Evolutionary conservation across 768 basidiomycete genomes (phyloP), one percentile per base, ranked within the genome.

Genomic region (Auricularia cornea): DNA sequence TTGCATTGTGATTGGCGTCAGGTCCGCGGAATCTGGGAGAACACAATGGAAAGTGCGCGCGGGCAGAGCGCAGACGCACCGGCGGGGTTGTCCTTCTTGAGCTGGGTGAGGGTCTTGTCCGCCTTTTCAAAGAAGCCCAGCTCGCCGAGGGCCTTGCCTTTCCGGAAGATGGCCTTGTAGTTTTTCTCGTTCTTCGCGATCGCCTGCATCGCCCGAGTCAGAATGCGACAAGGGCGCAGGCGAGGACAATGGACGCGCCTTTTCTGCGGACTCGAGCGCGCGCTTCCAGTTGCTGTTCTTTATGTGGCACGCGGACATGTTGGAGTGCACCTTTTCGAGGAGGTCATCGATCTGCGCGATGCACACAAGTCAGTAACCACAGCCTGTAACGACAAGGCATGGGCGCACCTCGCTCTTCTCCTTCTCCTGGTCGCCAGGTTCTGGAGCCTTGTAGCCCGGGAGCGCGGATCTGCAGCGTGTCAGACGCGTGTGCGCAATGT

Each of bases 271-370:
- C 67, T 93, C 89, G 60, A 83, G 71, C 0, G 86, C 88, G 16
- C 92, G 84, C 69, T 84, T 83, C 88, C 88, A 94, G 70, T 91
- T 94, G 57, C 79, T 78, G 59, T 84, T 84, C 74, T 90, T 92
- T 69, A 93, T 75, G 71, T 93, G 89, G 67, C 90, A 91, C 4
- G 89, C 90, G 2, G 87, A 84, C 88, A 90, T 89, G 63, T 94
- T 94, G 3, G 89, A 83, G 66, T 93, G 90, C 56, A 92, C 84
- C 76, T 89, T 93, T 74, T 90, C 90, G 23, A 90, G 72, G 41
- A 92, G 79, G 11, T 85, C 77, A 71, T 93, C 92, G 23, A 85
- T 80, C 91, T 93, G 59, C 30, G 29, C 31, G n/a, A 20, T 33
- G 48, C 18, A 60, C 32, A 59, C n/a, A 10, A 28, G 33, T 14